These are phyloP conservation scores for Avena atlantica DNA, from an alignment of 176 grass and related monocot genomes.

Conservation along the genomic window DNA sequence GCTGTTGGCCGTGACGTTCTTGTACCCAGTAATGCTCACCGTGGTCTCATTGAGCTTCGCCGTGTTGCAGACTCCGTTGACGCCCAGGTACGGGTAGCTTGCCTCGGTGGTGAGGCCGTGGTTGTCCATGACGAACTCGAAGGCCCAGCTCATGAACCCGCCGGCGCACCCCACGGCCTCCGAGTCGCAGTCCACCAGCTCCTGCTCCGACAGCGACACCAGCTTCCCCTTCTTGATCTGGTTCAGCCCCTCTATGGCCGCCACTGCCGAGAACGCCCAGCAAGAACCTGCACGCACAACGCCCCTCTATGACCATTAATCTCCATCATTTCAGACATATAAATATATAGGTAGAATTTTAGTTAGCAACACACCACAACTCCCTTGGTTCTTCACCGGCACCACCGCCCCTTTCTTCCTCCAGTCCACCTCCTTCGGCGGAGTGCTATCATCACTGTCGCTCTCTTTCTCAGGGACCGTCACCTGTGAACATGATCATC, in stretches of 20 bases:
- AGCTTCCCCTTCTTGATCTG: slow-evolving; percentile 65
- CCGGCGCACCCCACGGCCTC: slow-evolving; percentile 50
- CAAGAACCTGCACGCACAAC: slow-evolving; percentile 48
- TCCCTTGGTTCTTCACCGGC: slow-evolving; percentile 59
- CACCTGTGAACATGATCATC: neutral
- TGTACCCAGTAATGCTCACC: slow-evolving; percentile 52
- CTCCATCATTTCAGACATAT: neutral
- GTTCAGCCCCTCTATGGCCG: slow-evolving; percentile 67
- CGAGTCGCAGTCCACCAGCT: slow-evolving; percentile 70
- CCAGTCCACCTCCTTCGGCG: slow-evolving; percentile 57
- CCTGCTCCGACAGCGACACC: slow-evolving; percentile 72
- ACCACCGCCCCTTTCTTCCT: slow-evolving; percentile 50
- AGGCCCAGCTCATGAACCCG: slow-evolving; percentile 55
- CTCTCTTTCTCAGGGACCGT: neutral
- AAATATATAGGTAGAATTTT: too few species aligned
- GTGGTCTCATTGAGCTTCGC: slow-evolving; percentile 35
- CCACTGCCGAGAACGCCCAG: slow-evolving; percentile 74
- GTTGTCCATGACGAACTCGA: slow-evolving; percentile 55
- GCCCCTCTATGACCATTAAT: neutral
- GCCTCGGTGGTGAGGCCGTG: slow-evolving; percentile 60
- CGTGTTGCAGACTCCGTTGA: slow-evolving; percentile 41
- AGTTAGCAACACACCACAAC: slow-evolving; percentile 42
- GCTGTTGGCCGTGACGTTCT: slow-evolving; percentile 52
- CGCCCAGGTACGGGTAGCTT: slow-evolving; percentile 61
- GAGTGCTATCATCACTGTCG: neutral